Evolutionary conservation across 768 basidiomycete genomes (phyloP), one percentile per base, ranked within the genome.

Genomic region (Agaricus subrufescens): DNA sequence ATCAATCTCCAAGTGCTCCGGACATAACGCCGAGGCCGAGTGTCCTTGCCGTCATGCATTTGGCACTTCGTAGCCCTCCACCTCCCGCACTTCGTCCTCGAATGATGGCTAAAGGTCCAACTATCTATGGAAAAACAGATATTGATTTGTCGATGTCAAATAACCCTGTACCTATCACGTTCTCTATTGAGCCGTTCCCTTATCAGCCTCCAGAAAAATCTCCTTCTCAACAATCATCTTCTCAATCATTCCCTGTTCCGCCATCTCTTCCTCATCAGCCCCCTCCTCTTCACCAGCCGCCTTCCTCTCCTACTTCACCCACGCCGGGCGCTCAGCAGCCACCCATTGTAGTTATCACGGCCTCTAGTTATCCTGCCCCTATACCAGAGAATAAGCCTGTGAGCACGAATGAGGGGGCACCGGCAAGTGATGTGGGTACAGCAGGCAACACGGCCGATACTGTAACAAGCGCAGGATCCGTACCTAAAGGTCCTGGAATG

Each of bases 391-490:
- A 26, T 30, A 25, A 50, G 39, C 6, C 29, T 50, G 51, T 30
- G 45, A 50, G 56, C 29, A 15, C 12, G 4, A 15, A 30, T 25
- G n/a, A 44, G 31, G 15, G 27, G 7, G 5, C 30, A 29, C 14
- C 4, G 31, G 26, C 26, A 2, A 3, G 11, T 9, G 26, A 29
- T 29, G 46, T 3, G 11, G 26, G 31, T 25, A 14, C 3, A 29
- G 6, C 15, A 29, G 46, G 29, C 15, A 7, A 29, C 27, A 26
- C 31, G 26, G 57, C 61, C 39, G 67, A 62, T 1, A 65, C 64
- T 4, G 74, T 87, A 27, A 85, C 80, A 0, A 68, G 86, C 12
- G 74, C 85, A 0, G 85, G 86, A 46, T 89, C 91, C 63, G 75
- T 82, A 55, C 87, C 89, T 0, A 77, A 77, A 54, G 73, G 72